Conservation (phyloP, 176 grass and related monocot species). For the Ananas comosus region DNA sequence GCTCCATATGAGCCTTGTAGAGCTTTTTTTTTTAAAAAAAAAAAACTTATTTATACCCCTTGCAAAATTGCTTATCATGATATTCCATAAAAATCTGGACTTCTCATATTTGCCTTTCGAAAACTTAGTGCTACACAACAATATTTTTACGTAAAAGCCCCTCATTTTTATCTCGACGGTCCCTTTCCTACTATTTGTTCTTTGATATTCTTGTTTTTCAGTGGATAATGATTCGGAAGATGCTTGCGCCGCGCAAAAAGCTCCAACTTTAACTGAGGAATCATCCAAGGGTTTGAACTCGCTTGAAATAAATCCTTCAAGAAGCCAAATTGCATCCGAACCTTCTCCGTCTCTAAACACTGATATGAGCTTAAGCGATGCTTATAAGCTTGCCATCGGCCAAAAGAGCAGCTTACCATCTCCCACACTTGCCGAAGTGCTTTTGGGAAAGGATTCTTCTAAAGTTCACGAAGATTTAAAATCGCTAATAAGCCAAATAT, state of each 20-base stretch:
- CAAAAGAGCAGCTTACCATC: constrained; percentile 44
- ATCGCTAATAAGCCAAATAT: constrained; percentile 68
- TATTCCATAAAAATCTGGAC: too few relatives aligned
- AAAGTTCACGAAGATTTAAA: constrained; percentile 70
- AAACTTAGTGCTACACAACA: too few relatives aligned
- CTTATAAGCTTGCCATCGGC: constrained; percentile 57
- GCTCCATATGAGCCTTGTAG: background rate
- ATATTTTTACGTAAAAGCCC: too few relatives aligned
- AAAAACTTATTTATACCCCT: too few relatives aligned
- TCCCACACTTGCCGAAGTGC: constrained; percentile 64
- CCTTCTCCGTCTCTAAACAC: constrained; percentile 41
- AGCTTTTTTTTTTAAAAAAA: too few relatives aligned
- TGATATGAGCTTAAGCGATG: constrained; percentile 65
- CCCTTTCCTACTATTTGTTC: constrained; percentile 10
- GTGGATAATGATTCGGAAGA: constrained; percentile 22
- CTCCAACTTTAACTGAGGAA: constrained; percentile 23
- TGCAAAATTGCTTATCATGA: too few relatives aligned
- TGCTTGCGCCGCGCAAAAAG: constrained; percentile 9
- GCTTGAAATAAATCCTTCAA: constrained; percentile 24
- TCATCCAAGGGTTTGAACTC: constrained; percentile 17
- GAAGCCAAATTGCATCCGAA: constrained; percentile 26
- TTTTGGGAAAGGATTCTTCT: constrained; percentile 73
- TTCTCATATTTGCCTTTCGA: too few relatives aligned
- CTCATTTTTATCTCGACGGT: too few relatives aligned
- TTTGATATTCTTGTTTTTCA: constrained; percentile 6